Conservation (phyloP, 2,329 filamentous ascomycete species). For the Aspergillus alliaceus region DNA sequence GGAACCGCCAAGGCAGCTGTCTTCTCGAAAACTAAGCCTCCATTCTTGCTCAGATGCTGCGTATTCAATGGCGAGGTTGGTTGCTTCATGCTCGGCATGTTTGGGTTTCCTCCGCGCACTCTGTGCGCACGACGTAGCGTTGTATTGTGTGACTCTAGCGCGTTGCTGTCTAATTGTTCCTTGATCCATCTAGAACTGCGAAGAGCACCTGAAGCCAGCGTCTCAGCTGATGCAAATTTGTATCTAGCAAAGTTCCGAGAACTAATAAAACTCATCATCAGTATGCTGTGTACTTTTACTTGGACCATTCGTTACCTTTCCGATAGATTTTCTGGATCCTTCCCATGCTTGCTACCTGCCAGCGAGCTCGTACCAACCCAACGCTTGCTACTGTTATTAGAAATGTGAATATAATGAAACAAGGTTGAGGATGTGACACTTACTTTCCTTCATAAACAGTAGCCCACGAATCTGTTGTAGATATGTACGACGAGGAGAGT, state of each 20-base stretch:
- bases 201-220: background rate
- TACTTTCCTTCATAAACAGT: slow-evolving; percentile 21
- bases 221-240: background rate
- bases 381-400: slow-evolving; percentile 13
- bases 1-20: slow-evolving; percentile 26
- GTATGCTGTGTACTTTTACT: background rate
- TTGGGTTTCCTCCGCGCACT: background rate
- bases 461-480: slow-evolving; percentile 25
- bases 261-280: background rate
- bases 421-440: slow-evolving; percentile 3
- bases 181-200: background rate
- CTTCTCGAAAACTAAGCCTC: slow-evolving; percentile 22
- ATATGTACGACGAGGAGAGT: slow-evolving; percentile 16
- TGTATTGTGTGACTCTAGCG: background rate
- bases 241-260: background rate
- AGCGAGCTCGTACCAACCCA: slow-evolving; percentile 7
- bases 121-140: background rate
- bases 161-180: background rate
- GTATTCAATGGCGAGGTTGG: slow-evolving; percentile 19
- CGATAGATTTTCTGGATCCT: background rate
- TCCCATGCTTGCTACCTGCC: background rate
- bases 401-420: background rate
- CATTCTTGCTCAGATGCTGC: slow-evolving; percentile 20
- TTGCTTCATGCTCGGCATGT: slow-evolving; percentile 6
- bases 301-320: slow-evolving; percentile 2